These are phyloP conservation scores for Pyrenochaeta sp. DNA, from an alignment of 2,329 filamentous ascomycete genomes.

Conservation along the genomic window DNA sequence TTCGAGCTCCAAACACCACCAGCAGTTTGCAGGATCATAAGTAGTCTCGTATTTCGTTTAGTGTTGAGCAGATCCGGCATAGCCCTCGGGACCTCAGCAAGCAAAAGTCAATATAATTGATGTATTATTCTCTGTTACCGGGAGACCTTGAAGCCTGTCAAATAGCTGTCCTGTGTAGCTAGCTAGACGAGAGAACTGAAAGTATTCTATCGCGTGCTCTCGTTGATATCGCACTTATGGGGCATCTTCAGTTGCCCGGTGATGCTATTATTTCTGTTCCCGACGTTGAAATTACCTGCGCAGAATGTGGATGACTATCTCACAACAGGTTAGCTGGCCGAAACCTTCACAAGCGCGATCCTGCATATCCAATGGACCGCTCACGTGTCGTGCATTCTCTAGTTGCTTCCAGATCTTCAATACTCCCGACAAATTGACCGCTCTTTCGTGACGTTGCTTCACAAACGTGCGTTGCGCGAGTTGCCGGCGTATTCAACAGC, in stretches of 20 bases:
- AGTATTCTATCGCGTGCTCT: neutral
- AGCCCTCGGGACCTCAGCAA: neutral
- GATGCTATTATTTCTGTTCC: neutral
- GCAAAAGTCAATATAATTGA: neutral
- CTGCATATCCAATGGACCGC: slow-evolving; percentile 13
- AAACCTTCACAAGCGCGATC: slow-evolving; percentile 10
- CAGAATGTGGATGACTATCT: slow-evolving; percentile 13
- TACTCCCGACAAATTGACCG: slow-evolving; percentile 7
- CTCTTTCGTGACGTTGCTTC: slow-evolving; percentile 9
- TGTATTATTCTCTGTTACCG: too few relatives aligned
- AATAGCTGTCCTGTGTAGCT: neutral
- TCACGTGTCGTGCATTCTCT: slow-evolving; percentile 19
- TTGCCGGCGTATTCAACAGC: slow-evolving; percentile 17
- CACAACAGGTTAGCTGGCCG: slow-evolving; percentile 21
- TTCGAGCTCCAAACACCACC: neutral
- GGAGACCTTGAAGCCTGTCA: too few relatives aligned
- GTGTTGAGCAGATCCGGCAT: neutral
- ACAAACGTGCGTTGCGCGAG: neutral
- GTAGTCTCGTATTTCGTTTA: neutral
- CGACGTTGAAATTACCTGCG: slow-evolving; percentile 22
- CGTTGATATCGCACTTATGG: neutral
- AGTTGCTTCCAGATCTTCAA: slow-evolving; percentile 4
- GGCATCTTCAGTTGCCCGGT: neutral
- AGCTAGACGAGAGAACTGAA: neutral
- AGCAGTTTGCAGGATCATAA: neutral